Evolutionary conservation across 2,329 filamentous ascomycete species (phyloP), one percentile per base, ranked within the genome.

Genomic region (Cytospora schulzeri): DNA sequence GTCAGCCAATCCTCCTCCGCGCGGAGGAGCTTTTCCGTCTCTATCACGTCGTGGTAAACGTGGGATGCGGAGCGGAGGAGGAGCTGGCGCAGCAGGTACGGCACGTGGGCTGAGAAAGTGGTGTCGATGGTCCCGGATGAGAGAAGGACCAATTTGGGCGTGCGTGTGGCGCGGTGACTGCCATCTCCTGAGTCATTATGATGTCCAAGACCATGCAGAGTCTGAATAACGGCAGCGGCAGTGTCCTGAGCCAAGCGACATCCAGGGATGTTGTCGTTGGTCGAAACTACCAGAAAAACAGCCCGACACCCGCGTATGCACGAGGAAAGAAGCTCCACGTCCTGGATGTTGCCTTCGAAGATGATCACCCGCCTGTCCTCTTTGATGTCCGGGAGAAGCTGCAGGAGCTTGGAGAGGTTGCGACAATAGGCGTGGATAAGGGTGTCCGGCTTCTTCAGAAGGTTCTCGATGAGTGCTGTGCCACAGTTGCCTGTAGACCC

Each of bases 401-500:
- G 64, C 3, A 69, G 19, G 3, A 83, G 75, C 67, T 82, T 83
- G 11, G 71, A 31, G 19, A 70, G 66, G 68, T 76, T 77, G 63
- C 80, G 81, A 63, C 79, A 80, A 71, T 79, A 83, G 24, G 77
- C 79, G 62, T 79, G 68, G 64, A 83, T 72, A 4, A 68, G 66
- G 38, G 61, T 69, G 11, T 74, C 41, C 26, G 75, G 72, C 0
- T 60, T 59, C 14, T 71, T 57, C 5, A 81, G 73, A 1, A 83
- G 73, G 45, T 72, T 73, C 26, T 76, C 55, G 45, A 83, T 73
- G 31, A 83, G 71, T 2, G 77, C 74, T 1, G 68, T 72, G 60
- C 81, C 81, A 50, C 73, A 77, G 66, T 80, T 81, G 8, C 81
- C 81, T 1, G 80, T 83, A 24, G 70, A 66, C 9, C 79, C 78